Evolutionary conservation across 768 basidiomycete species (phyloP).

Genomic region (Austroboletus festivus): DNA sequence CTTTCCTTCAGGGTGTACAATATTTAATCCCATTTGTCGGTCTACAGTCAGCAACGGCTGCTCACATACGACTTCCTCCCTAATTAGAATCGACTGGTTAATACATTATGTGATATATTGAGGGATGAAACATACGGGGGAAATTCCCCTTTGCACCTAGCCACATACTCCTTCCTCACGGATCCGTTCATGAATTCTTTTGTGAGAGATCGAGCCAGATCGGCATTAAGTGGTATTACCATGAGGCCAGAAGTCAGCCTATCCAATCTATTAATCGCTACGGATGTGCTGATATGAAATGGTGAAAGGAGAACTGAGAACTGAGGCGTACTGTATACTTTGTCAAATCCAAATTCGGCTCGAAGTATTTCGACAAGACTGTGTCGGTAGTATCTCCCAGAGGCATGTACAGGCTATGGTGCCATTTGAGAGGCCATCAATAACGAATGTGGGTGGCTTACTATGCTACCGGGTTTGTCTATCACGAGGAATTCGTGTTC

Average conservation of each 20-base stretch:
- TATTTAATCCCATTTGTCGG: slow-evolving; percentile 94
- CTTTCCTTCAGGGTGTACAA: slow-evolving; percentile 94
- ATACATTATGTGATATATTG: neutral
- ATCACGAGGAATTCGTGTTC: slow-evolving; percentile 86
- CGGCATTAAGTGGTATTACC: slow-evolving; percentile 78
- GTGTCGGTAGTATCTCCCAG: slow-evolving; percentile 87
- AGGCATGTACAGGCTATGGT: slow-evolving; percentile 81
- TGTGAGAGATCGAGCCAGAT: slow-evolving; percentile 67
- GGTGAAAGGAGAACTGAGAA: neutral
- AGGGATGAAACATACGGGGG: slow-evolving; percentile 59
- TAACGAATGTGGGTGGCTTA: slow-evolving; percentile 62
- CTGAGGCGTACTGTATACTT: slow-evolving; percentile 71
- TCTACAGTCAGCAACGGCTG: slow-evolving; percentile 89
- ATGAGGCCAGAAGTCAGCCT: slow-evolving; percentile 92
- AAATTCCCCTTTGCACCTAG: slow-evolving; percentile 82
- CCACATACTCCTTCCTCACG: slow-evolving; percentile 91
- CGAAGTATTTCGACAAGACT: slow-evolving; percentile 85
- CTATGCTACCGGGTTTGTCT: slow-evolving; percentile 95
- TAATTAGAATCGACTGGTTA: slow-evolving; percentile 27
- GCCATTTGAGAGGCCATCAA: no score
- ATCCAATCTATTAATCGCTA: slow-evolving; percentile 93
- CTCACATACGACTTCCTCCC: slow-evolving; percentile 80
- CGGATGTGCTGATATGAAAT: neutral
- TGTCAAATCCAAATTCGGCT: slow-evolving; percentile 76
- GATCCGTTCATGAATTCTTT: slow-evolving; percentile 78